phyloP scores from a whole-genome alignment of 2,329 filamentous ascomycete species.

The Nemania abortiva region DNA sequence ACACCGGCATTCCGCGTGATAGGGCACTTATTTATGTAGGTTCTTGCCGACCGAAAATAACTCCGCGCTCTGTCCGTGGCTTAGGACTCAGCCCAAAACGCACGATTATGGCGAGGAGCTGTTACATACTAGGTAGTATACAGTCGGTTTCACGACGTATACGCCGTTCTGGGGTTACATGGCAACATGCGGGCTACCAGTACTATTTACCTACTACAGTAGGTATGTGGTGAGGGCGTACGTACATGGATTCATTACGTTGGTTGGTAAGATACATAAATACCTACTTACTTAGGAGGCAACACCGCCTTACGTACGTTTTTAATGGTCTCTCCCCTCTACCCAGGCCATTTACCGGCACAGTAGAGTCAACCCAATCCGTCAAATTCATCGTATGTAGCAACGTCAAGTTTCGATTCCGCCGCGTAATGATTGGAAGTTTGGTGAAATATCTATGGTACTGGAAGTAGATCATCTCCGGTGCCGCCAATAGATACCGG shows the following conservation, averaged over 20 bases:
- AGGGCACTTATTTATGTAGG: not conserved
- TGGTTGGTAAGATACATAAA: not conserved
- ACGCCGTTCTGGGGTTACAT: conserved; percentile 1
- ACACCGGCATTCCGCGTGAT: not conserved
- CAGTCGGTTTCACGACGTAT: not conserved
- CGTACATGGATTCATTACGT: not conserved
- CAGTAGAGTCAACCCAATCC: not conserved
- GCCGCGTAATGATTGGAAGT: not conserved
- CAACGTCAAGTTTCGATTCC: not conserved
- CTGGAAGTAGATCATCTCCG: no score
- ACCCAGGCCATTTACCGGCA: no score
- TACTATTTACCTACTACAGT: not conserved
- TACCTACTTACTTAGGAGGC: no score
- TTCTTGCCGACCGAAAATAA: not conserved
- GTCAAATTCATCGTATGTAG: not conserved
- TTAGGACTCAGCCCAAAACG: no score
- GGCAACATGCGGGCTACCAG: conserved; percentile 2
- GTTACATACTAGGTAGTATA: not conserved
- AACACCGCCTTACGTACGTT: not conserved
- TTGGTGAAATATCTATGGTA: no score
- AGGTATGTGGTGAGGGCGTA: conserved; percentile 1
- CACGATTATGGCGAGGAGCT: not conserved
- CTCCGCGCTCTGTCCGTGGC: no score
- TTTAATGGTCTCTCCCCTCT: not conserved
- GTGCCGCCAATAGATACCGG: no score